Base-by-base conservation (phyloP, 1,284 basidiomycete species). In the Sphagnurus paluster region DNA sequence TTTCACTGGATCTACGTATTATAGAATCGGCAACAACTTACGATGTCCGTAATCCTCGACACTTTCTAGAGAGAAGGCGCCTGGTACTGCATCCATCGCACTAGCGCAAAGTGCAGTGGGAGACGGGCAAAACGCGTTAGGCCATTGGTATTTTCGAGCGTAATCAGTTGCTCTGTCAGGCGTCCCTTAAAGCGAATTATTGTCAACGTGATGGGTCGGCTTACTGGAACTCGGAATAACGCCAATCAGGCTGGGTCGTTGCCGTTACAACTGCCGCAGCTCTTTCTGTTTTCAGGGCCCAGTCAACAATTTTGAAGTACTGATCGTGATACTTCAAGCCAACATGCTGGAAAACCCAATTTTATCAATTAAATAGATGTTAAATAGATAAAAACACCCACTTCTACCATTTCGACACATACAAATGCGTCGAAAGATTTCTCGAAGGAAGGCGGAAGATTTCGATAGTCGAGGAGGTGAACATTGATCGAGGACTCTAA, bases 91-190 rank as follows among this genome's bases (percentile, higher is more conserved):
- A 5, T 68, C 66, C 3, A 79, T 80, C 2, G 84, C 77, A n/a
- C 78, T 80, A 1, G 39, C 17, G n/a, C 39, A 38, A 13, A 48
- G 20, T 19, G 20, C 21, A 13, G 46, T 50, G 11, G 48, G 42
- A 2, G 48, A 30, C 3, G 85, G 85, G 28, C 85, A 60, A 60
- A 80, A 82, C 1, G 80, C 80, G 42, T 87, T 86, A 1, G 86
- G 85, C 80, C 86, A 88, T 70, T 87, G 78, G 63, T 83, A 88
- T 52, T 80, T 79, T 36, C 79, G 74, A 67, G 84, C 83, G 60
- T 85, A 85, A 60, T 85, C 82, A 46, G 80, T 75, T 9, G 76
- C 67, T 56, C 72, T 81, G 56, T 29, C 29, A 20, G 20, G 17
- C 3, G 16, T 33, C 4, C 16, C 35, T 33, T 8, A 36, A 24